These are phyloP conservation scores for Sordariomycetes sp. DNA, from an alignment of 2,329 filamentous ascomycete genomes.

Conservation along the genomic window DNA sequence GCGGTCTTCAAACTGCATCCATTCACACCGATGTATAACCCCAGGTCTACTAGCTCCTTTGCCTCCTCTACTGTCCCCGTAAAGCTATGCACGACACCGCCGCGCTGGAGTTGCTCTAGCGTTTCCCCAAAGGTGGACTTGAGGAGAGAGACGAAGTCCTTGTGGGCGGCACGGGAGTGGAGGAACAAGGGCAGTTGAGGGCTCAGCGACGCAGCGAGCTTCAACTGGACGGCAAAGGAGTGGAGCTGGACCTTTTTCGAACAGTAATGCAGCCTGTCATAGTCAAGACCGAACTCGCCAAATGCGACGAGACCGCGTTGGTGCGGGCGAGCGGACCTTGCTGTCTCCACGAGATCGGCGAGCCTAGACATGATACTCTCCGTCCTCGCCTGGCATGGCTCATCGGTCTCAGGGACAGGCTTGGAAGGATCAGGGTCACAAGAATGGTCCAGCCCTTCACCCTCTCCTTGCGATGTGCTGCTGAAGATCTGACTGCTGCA, in stretches of 20 bases:
- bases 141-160: constrained; percentile 68
- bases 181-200: constrained; percentile 81
- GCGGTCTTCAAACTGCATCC: constrained; percentile 92
- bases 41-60: constrained; percentile 62
- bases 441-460: constrained; percentile 33
- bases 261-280: constrained; percentile 79
- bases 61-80: constrained; percentile 82
- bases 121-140: constrained; percentile 39
- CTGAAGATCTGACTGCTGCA: constrained; percentile 76
- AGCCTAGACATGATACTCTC: constrained; percentile 43
- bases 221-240: constrained; percentile 73
- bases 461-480: constrained; percentile 26
- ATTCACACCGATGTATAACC: constrained; percentile 88
- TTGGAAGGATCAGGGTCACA: constrained; percentile 38
- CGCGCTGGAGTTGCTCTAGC: constrained; percentile 54
- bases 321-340: constrained; percentile 51
- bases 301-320: constrained; percentile 55
- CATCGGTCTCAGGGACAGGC: constrained; percentile 33
- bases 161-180: constrained; percentile 77
- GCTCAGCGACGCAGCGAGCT: constrained; percentile 54
- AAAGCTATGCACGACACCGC: constrained; percentile 87
- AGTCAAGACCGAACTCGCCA: constrained; percentile 93
- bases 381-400: constrained; percentile 24
- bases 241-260: constrained; percentile 67
- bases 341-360: constrained; percentile 46